A percentile compares a stretch with the other conserved stretches of the same genome.
Conservation (phyloP, 371 early-diverging fungal genomes). For the Mucor irregularis region DNA sequence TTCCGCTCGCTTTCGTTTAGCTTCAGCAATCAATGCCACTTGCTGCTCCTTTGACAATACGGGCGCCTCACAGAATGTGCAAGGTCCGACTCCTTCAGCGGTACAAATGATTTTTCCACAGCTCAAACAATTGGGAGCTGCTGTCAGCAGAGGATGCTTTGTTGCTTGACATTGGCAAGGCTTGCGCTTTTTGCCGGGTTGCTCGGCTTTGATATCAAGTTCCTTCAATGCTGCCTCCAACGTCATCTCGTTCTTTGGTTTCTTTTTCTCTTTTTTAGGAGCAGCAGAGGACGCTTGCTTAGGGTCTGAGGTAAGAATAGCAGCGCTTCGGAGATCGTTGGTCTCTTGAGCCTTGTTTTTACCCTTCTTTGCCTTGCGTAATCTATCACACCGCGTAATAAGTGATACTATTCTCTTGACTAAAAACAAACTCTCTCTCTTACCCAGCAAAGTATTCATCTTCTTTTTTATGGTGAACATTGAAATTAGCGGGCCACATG, state of each 20-base stretch:
- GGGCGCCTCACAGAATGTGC: slow-evolving; percentile 76
- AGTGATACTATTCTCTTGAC: too few species aligned
- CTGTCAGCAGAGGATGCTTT: slow-evolving; percentile 74
- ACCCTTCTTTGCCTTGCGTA: slow-evolving; percentile 15
- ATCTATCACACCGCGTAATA: too few species aligned
- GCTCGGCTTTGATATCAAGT: slow-evolving; percentile 38
- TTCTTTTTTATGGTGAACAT: slow-evolving; percentile 48
- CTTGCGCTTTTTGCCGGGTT: slow-evolving; percentile 33
- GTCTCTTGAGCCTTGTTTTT: slow-evolving; percentile 15
- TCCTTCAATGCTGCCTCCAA: slow-evolving; percentile 50
- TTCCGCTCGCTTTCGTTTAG: slow-evolving; percentile 41
- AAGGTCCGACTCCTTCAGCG: slow-evolving; percentile 83
- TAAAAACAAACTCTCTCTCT: too few species aligned
- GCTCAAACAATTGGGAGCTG: slow-evolving; percentile 80
- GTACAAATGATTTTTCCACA: slow-evolving; percentile 91
- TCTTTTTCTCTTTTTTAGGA: slow-evolving; percentile 28
- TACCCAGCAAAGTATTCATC: slow-evolving; percentile 51
- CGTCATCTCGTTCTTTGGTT: slow-evolving; percentile 43
- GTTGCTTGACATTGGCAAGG: slow-evolving; percentile 63
- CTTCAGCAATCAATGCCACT: slow-evolving; percentile 53
- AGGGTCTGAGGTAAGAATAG: slow-evolving; percentile 16
- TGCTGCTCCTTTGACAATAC: slow-evolving; percentile 76
- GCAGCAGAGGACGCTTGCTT: background rate
- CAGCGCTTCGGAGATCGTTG: slow-evolving; percentile 10
- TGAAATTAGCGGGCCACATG: slow-evolving; percentile 45